phyloP scores from a whole-genome alignment of 257 asterid genomes.

The Ballota nigra region DNA sequence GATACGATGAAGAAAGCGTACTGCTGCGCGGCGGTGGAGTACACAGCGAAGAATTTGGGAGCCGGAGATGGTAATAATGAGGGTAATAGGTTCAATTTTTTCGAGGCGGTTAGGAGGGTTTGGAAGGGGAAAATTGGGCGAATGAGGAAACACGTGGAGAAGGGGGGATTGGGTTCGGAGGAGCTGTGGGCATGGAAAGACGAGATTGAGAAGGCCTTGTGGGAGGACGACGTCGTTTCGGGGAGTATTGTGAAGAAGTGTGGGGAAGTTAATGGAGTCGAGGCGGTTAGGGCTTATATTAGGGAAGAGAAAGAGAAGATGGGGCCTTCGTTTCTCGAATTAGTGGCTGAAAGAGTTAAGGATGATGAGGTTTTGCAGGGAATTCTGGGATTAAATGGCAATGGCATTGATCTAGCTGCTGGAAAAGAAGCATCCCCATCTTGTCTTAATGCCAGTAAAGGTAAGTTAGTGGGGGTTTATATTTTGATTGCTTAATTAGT shows the following conservation, averaged over 20 bases:
- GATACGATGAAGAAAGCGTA: too few relatives aligned
- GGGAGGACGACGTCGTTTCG: slow-evolving; percentile 42
- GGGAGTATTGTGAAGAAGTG: slow-evolving; percentile 40
- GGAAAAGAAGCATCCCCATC: too few relatives aligned
- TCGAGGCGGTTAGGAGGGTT: slow-evolving; percentile 31
- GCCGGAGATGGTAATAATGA: too few relatives aligned
- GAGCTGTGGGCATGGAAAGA: slow-evolving; percentile 60
- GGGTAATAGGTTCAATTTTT: too few relatives aligned
- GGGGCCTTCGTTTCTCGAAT: slow-evolving; percentile 77
- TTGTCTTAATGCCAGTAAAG: not conserved
- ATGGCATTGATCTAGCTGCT: too few relatives aligned
- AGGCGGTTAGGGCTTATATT: slow-evolving; percentile 42
- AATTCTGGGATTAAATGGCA: too few relatives aligned
- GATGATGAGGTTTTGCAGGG: slow-evolving; percentile 34
- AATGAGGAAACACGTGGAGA: slow-evolving; percentile 46
- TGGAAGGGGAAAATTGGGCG: slow-evolving; percentile 55
- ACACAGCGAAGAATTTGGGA: too few relatives aligned
- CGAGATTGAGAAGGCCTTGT: slow-evolving; percentile 58
- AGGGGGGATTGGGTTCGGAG: slow-evolving; percentile 57
- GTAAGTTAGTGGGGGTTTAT: too few relatives aligned
- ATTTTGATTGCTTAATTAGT: too few relatives aligned
- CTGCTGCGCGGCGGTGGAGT: too few relatives aligned
- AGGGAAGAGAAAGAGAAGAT: slow-evolving; percentile 52
- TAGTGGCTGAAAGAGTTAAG: slow-evolving; percentile 39
- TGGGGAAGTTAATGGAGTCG: slow-evolving; percentile 39